These are phyloP conservation scores for Aspergillus nanangensis DNA, from an alignment of 495 filamentous ascomycete species.

Conservation along the genomic window DNA sequence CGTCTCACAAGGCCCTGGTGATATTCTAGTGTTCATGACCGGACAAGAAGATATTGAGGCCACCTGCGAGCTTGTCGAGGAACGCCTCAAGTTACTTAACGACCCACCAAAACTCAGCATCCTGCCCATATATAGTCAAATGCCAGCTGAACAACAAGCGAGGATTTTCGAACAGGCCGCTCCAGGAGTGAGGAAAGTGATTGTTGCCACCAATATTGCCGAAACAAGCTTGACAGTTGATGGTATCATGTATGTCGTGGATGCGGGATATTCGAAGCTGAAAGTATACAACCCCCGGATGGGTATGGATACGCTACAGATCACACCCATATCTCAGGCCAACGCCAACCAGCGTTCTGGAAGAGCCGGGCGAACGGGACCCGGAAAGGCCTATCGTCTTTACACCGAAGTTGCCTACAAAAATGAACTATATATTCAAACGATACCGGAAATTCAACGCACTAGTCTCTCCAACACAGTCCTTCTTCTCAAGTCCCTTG, in stretches of 20 bases:
- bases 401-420: constrained; percentile 94
- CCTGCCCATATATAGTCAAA: constrained; percentile 97
- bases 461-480: constrained; percentile 96
- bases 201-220: constrained; percentile 98
- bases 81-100: constrained; percentile 85
- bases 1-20: constrained; percentile 83
- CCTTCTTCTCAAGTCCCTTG: constrained; percentile 87
- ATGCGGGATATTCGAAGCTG: constrained; percentile 91
- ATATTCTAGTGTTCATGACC: constrained; percentile 99
- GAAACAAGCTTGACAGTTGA: constrained; percentile 98
- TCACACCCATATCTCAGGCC: constrained; percentile 96
- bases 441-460: constrained; percentile 96
- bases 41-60: constrained; percentile 98
- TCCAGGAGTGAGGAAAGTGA: constrained; percentile 91
- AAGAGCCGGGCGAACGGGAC: constrained; percentile 89
- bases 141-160: constrained; percentile 96
- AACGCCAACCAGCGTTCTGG: constrained; percentile 93
- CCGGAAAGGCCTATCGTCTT: constrained; percentile 90
- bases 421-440: constrained; percentile 95
- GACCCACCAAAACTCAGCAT: constrained; percentile 94
- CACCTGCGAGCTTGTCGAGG: constrained; percentile 88
- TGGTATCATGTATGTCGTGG: constrained; percentile 99
- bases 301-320: constrained; percentile 99
- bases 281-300: constrained; percentile 98
- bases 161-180: constrained; percentile 94